Conservation (phyloP, 129 eudicot species). For the Scalesia atractyloides region DNA sequence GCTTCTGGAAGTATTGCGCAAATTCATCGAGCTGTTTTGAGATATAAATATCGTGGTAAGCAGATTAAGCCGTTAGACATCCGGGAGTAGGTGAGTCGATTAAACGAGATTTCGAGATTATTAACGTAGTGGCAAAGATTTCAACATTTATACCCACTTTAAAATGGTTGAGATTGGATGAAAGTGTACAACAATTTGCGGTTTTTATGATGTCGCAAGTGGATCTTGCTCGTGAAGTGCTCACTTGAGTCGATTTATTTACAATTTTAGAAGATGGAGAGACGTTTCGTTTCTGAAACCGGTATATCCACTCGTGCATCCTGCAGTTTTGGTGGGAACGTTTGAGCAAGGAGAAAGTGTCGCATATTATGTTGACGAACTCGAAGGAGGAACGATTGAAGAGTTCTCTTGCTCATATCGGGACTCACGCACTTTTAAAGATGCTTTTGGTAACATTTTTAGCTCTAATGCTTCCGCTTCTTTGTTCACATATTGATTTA, state of each 20-base stretch:
- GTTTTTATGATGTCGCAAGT: conserved; percentile 99
- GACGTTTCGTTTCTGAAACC: conserved; percentile 96
- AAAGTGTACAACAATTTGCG: conserved; percentile 89
- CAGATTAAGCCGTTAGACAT: conserved; percentile 81
- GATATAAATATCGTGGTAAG: conserved; percentile 50
- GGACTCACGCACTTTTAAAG: conserved; percentile 94
- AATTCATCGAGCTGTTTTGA: conserved; percentile 81
- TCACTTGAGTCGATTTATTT: conserved; percentile 84
- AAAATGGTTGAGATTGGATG: conserved; percentile 91
- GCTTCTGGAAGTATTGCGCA: conserved; percentile 99
- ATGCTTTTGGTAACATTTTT: conserved; percentile 75
- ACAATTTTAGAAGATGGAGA: conserved; percentile 87
- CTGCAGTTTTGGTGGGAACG: conserved; percentile 91
- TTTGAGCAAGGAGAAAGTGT: conserved; percentile 96
- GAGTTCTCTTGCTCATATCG: conserved; percentile 88
- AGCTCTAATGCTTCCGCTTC: neutral
- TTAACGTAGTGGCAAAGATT: conserved; percentile 66
- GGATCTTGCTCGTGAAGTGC: conserved; percentile 96
- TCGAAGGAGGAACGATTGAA: conserved; percentile 72
- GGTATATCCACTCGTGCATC: conserved; percentile 92
- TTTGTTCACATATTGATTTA: neutral
- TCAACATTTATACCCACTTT: conserved; percentile 69
- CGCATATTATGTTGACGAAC: conserved; percentile 77
- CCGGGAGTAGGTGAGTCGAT: conserved; percentile 96
- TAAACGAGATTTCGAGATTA: conserved; percentile 82